Base-by-base conservation (phyloP, 441 rosid species). In the Dalechampia spathulata region DNA sequence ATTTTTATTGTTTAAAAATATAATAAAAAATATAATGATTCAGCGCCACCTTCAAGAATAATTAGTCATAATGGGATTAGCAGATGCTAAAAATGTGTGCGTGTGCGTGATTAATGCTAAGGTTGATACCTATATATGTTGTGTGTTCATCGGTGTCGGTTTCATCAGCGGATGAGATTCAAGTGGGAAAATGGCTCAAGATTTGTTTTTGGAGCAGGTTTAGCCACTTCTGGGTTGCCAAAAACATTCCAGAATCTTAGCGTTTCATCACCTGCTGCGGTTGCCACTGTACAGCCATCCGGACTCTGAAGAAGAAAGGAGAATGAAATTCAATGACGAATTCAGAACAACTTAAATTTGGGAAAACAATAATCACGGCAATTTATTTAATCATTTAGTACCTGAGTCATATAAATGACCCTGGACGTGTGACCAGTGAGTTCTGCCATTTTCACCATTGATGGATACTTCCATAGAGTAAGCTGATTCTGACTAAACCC, bases 401-500 rank as follows among this genome's bases (percentile, higher is more conserved):
- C 60, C 72, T 72, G 76, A 52, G 81, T 58, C 80, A 67, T 67
- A 60, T 49, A 73, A 16, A 77, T 74, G 15, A 79, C 88, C 62
- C 81, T 58, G 2, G 83, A 75, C 4, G 75, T 71, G 26, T 82
- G 83, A 17, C 83, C 85, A 1, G 62, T 67, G 22, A 82, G 75
- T 51, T 79, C 79, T 0, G 72, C 69, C 65, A 70, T 72, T 70
- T 70, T 77, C 49, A 59, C 54, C 85, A 72, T 77, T 6, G 72
- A 79, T 4, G 81, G 83, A 55, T 77, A 82, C 49, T 79, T 79
- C 85, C 79, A 79, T 15, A 82, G 68, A 42, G 58, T 71, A n/a
- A 79, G 70, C 44, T 82, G 83, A 51, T 82, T 79, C 64, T 77
- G 63, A 10, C 76, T 43, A 17, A 65, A 72, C 7, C 85, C 82